phyloP scores from a whole-genome alignment of 257 asterid species.

The Datura wrightii region DNA sequence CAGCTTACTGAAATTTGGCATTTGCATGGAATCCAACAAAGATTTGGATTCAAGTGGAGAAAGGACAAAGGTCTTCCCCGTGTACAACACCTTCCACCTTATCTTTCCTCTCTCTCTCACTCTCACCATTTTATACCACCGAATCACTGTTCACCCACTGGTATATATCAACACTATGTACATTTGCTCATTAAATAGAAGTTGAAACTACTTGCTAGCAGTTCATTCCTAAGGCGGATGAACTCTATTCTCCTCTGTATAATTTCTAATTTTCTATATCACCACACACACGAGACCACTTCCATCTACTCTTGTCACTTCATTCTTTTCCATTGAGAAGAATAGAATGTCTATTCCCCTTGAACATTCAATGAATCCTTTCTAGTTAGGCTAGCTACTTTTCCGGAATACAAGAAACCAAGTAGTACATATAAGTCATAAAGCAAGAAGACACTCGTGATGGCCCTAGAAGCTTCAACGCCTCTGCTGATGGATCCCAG shows the following conservation, averaged over 20 bases:
- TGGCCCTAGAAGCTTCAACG: conserved; percentile 48
- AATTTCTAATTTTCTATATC: too few species aligned
- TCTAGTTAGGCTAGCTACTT: neutral
- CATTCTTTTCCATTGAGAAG: neutral
- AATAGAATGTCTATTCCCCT: neutral
- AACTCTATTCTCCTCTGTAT: neutral
- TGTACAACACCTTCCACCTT: conserved; percentile 54
- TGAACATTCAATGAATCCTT: neutral
- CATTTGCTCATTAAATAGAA: conserved; percentile 25
- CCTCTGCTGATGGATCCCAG: conserved; percentile 39
- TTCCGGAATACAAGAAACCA: neutral
- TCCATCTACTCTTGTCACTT: neutral
- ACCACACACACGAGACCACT: neutral
- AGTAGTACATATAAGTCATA: neutral
- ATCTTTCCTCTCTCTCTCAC: conserved; percentile 42
- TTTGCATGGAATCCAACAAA: conserved; percentile 50
- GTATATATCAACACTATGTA: conserved; percentile 31
- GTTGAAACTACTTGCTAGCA: neutral
- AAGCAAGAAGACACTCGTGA: neutral
- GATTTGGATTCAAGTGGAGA: conserved; percentile 39
- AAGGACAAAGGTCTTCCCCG: conserved; percentile 41
- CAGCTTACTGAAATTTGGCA: conserved; percentile 45
- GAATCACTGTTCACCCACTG: conserved; percentile 34
- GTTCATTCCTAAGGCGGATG: neutral
- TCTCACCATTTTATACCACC: conserved; percentile 49